A percentile compares a stretch with the other conserved stretches of the same genome.
phyloP scores from a whole-genome alignment of 2,329 filamentous ascomycete genomes.

The Penicillium sp. region DNA sequence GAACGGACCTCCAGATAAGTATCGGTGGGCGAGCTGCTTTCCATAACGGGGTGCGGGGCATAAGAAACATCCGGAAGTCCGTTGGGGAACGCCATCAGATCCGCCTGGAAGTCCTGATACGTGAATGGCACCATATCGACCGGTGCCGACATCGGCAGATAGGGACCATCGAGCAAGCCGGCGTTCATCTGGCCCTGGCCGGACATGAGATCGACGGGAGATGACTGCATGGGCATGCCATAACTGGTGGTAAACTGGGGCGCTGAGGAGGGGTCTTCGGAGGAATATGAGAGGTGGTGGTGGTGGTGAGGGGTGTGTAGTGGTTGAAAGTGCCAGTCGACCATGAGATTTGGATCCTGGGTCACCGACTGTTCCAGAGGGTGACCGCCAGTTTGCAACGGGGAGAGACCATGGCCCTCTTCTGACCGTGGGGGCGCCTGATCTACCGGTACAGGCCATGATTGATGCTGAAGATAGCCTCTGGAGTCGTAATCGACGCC shows the following conservation, averaged over 20 bases:
- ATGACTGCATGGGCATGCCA: constrained; percentile 43
- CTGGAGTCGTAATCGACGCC: constrained; percentile 49
- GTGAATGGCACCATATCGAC: constrained; percentile 67
- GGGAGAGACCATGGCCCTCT: constrained; percentile 41
- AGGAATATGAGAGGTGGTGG: constrained; percentile 40
- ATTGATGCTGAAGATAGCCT: constrained; percentile 41
- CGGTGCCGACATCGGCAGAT: constrained; percentile 52
- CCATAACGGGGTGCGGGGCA: constrained; percentile 42
- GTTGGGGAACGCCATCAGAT: constrained; percentile 58
- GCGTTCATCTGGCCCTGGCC: constrained; percentile 64
- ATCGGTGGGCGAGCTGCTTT: constrained; percentile 67
- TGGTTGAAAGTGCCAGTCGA: constrained; percentile 48
- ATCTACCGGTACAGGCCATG: constrained; percentile 45
- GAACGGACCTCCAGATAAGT: constrained; percentile 85
- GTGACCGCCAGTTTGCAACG: constrained; percentile 45
- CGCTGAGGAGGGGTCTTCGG: constrained; percentile 53
- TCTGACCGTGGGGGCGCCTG: constrained; percentile 39
- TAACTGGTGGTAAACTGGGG: constrained; percentile 58
- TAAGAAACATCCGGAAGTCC: constrained; percentile 49
- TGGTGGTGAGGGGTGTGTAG: constrained; percentile 33
- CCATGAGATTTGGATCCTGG: constrained; percentile 44
- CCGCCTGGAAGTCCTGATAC: constrained; percentile 76
- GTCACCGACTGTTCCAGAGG: constrained; percentile 43
- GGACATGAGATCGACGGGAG: constrained; percentile 54
- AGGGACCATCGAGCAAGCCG: constrained; percentile 61